Base-by-base conservation (phyloP, 257 asterid species). In the Nicotiana attenuata region DNA sequence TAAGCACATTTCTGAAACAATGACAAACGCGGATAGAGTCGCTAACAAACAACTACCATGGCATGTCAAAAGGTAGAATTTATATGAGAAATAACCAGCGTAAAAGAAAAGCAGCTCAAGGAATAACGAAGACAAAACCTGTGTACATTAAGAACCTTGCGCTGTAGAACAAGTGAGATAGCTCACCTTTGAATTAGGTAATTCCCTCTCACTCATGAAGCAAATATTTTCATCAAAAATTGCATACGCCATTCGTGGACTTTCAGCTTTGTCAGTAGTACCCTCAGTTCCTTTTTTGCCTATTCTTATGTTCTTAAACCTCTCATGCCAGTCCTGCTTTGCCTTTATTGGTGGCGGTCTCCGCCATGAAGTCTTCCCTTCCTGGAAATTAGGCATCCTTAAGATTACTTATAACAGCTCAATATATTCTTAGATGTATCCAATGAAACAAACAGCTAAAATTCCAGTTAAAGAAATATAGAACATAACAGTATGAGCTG, bases 271-370 rank as follows among this genome's bases (percentile, higher is more conserved):
- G 81, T 85, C 91, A 6, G 82, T 82, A 6, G 82, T 82, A 79
- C 91, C 95, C 86, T 92, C 92, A 14, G 87, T 83, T 81, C 94
- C 95, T 81, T 65, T 91, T 85, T 88, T 96, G 45, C 99, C 96
- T 83, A 88, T 86, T 82, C 97, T 85, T 26, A 96, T 84, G 82
- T 88, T 93, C 85, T 91, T 89, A 38, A 96, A 89, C 84, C 92
- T 90, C 87, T 91, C 97, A 16, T 92, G 97, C 99, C 97, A 96
- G 68, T 96, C 98, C 79, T 84, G 93, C 91, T 92, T 94, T 82
- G 92, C 88, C 88, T 92, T 94, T 80, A 91, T 90, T 56, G 95
- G 97, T 52, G 84, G 82, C 38, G 94, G 97, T 88, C 89, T 90
- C 82, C 78, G 71, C 88, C 88, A 90, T 84, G 83, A 86, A 81